phyloP scores from a whole-genome alignment of 495 filamentous ascomycete species.

The Xanthoparmelia taractica region DNA sequence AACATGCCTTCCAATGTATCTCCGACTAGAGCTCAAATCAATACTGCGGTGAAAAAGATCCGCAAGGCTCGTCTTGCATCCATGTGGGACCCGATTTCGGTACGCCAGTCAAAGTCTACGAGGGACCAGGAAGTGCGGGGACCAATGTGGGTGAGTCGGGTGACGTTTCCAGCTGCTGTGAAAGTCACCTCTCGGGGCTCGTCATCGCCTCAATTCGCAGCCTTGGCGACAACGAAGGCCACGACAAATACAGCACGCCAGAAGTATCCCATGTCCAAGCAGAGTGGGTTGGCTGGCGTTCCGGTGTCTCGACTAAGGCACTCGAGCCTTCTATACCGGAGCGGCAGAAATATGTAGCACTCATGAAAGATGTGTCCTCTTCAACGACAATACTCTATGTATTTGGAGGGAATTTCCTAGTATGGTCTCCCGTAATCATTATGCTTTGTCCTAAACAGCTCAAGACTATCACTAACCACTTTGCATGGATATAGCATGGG shows the following conservation, averaged over 20 bases:
- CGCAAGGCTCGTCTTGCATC: neutral
- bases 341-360: constrained; percentile 9
- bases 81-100: neutral
- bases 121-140: constrained; percentile 9
- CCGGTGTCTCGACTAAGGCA: neutral
- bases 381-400: constrained; percentile 16
- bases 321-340: constrained; percentile 1
- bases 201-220: constrained; percentile 7
- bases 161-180: constrained; percentile 5
- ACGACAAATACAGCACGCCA: constrained; percentile 2
- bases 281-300: constrained; percentile 19
- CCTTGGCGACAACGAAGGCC: neutral
- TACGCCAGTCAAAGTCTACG: neutral
- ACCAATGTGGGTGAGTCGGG: constrained; percentile 19
- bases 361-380: constrained; percentile 15
- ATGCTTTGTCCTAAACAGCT: too few relatives aligned
- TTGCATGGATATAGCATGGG: constrained; percentile 5
- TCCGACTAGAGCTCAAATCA: neutral
- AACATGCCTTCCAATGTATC: neutral
- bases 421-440: too few relatives aligned
- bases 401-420: constrained; percentile 17
- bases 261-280: neutral
- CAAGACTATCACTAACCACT: too few relatives aligned
- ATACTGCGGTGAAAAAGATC: neutral
- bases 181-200: neutral